Evolutionary conservation across 331 rosid genomes (phyloP), one percentile per base, ranked within the genome.

Genomic region (Saraca asoca): DNA sequence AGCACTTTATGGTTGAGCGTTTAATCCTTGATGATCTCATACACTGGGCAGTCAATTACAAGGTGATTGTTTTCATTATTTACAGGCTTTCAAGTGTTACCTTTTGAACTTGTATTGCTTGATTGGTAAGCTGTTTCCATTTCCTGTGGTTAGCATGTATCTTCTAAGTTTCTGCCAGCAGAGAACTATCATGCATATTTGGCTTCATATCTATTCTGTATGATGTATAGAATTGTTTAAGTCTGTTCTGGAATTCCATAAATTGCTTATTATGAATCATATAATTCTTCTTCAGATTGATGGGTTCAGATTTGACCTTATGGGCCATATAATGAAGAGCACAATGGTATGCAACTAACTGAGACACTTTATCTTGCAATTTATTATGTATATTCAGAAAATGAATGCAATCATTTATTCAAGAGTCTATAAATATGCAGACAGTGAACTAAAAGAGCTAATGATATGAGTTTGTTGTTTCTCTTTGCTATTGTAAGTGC

Each of bases 311-410:
- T 93, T 90, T 71, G 98, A 93, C 52, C 94, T 93, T 10, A 87
- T 93, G 98, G 98, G 98, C 70, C 98, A 93, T 70, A 82, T 93
- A 72, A 90, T 93, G 98, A 90, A 81, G 86, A 81, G 88, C 74
- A 93, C 98, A 45, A 93, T 87, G 98, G 98, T 93, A 82, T 38
- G 77, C 44, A 43, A 44, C 70, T 74, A 62, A 56, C 56, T 79
- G 67, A 48, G 68, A 51, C 67, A 37, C 66, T 62, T 69, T 55
- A 39, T 50, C 13, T 53, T 53, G 44, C 53, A 3, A 24, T 76
- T 50, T n/a, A 48, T 41, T 17, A 64, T 53, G 6, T 14, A 43
- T 58, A 15, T 67, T 14, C 18, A 24, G 33, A 42, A 52, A 68
- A 58, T 37, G 13, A 58, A 5, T 66, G 46, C 71, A 56, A 66